Evolutionary conservation across 371 early-diverging fungal species (phyloP).

Genomic region (Entomophthora muscae): DNA sequence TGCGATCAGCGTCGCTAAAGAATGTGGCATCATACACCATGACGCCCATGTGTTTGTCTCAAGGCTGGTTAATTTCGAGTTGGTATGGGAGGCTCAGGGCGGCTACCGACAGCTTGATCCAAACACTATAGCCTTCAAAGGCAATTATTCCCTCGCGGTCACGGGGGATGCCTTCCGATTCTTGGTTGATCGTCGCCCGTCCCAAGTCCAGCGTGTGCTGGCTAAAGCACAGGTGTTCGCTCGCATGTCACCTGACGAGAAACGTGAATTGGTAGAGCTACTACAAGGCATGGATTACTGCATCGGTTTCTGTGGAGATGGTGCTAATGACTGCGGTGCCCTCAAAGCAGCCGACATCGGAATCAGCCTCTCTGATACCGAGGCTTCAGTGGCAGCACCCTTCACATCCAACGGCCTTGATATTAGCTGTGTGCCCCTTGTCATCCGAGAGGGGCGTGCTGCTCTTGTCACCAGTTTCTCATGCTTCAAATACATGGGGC

Average conservation of each 20-base stretch:
- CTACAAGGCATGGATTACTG: slow-evolving; percentile 80
- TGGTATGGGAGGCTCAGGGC: background rate
- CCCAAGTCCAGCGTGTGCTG: slow-evolving; percentile 52
- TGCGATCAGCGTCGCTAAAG: slow-evolving; percentile 89
- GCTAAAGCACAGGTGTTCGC: slow-evolving; percentile 88
- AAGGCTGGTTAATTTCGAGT: background rate
- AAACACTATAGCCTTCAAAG: slow-evolving; percentile 79
- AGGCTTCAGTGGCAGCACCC: slow-evolving; percentile 94
- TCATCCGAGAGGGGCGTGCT: slow-evolving; percentile 93
- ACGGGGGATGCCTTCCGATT: slow-evolving; percentile 92
- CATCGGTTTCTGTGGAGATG: slow-evolving; percentile 98
- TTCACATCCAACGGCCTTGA: slow-evolving; percentile 83
- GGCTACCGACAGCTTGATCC: slow-evolving; percentile 54
- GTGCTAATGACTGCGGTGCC: slow-evolving; percentile 99
- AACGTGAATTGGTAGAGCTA: slow-evolving; percentile 79
- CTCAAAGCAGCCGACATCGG: slow-evolving; percentile 97
- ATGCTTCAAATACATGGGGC: slow-evolving; percentile 95
- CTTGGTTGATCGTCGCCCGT: slow-evolving; percentile 68
- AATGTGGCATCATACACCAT: slow-evolving; percentile 59
- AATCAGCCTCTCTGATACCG: slow-evolving; percentile 90
- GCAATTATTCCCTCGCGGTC: slow-evolving; percentile 60
- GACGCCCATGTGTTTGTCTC: slow-evolving; percentile 31
- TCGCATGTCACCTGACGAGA: slow-evolving; percentile 98
- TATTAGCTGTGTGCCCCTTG: slow-evolving; percentile 78
- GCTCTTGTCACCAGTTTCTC: slow-evolving; percentile 94